Conservation (phyloP, 148 eudicot species). For the Fagopyrum esculentum region DNA sequence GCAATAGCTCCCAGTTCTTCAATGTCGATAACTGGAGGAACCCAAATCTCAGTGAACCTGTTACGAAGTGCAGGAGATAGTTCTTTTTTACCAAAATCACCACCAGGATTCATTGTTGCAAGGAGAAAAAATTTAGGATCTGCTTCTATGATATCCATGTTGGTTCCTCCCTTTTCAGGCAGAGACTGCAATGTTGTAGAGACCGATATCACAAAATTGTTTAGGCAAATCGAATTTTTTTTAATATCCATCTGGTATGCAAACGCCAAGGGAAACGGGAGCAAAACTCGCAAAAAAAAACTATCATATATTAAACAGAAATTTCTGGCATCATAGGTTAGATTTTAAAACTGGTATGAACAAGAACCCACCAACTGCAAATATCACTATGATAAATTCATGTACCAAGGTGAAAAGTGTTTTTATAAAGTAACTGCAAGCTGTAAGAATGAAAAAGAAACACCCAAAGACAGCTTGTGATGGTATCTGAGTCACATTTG, state of each 20-base stretch:
- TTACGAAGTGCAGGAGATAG: slow-evolving; percentile 97
- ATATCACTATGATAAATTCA: not conserved
- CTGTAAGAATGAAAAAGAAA: not conserved
- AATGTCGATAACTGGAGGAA: slow-evolving; percentile 67
- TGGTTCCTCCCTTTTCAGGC: slow-evolving; percentile 94
- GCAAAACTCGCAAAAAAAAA: not conserved
- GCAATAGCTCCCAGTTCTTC: slow-evolving; percentile 74
- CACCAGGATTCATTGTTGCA: slow-evolving; percentile 99
- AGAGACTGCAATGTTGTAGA: slow-evolving; percentile 41
- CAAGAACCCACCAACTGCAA: not conserved
- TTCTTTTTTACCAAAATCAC: slow-evolving; percentile 96
- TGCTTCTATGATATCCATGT: slow-evolving; percentile 68
- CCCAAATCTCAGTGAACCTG: slow-evolving; percentile 98
- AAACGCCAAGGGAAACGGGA: not conserved
- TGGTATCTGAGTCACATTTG: not conserved
- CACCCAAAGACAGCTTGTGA: not conserved
- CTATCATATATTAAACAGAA: not conserved
- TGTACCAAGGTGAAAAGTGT: not conserved
- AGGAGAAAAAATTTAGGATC: slow-evolving; percentile 80
- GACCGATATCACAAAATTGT: not conserved
- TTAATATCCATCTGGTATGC: not conserved
- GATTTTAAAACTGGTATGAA: not conserved
- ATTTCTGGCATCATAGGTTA: not conserved
- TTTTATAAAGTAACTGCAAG: not conserved
- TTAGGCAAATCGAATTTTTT: not conserved